Conservation (phyloP, 371 early-diverging fungal genomes). For the Coemansia sp. region DNA sequence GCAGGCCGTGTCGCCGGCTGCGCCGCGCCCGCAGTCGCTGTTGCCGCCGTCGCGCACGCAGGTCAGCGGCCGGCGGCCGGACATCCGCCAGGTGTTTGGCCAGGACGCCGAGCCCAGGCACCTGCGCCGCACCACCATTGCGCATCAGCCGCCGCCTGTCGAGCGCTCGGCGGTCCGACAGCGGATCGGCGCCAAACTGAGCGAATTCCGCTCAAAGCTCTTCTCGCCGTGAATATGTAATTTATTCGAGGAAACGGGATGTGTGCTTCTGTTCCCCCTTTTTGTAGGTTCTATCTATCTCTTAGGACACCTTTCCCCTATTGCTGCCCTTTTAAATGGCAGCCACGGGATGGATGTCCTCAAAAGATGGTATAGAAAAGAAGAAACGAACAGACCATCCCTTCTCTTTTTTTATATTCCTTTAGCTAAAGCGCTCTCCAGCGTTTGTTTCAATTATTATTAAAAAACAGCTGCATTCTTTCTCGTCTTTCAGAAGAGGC, state of each 20-base stretch:
- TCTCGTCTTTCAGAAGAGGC: neutral
- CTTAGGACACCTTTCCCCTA: neutral
- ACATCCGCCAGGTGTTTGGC: conserved; percentile 20
- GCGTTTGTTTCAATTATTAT: conserved; percentile 3
- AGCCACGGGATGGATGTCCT: no score
- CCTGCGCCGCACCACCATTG: neutral
- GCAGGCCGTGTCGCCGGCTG: neutral
- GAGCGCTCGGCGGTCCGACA: conserved; percentile 9
- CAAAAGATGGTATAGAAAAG: neutral
- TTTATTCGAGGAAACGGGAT: neutral
- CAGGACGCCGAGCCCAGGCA: neutral
- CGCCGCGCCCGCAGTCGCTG: no score
- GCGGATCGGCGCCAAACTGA: conserved; percentile 13
- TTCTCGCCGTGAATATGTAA: conserved; percentile 6
- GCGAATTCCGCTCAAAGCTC: conserved; percentile 12
- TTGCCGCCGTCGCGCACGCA: conserved; percentile 1
- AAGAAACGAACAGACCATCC: neutral
- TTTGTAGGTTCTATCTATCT: neutral
- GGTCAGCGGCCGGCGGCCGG: conserved; percentile 12
- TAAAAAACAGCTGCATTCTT: neutral
- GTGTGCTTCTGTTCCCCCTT: no score
- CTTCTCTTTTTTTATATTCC: neutral
- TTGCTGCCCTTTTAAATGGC: no score
- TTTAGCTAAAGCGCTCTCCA: neutral
- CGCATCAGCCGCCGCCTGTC: neutral